A percentile compares a stretch with the other conserved stretches of the same genome.
These are phyloP conservation scores for Lanzia echinophila DNA, from an alignment of 2,329 filamentous ascomycete genomes.

Conservation along the genomic window DNA sequence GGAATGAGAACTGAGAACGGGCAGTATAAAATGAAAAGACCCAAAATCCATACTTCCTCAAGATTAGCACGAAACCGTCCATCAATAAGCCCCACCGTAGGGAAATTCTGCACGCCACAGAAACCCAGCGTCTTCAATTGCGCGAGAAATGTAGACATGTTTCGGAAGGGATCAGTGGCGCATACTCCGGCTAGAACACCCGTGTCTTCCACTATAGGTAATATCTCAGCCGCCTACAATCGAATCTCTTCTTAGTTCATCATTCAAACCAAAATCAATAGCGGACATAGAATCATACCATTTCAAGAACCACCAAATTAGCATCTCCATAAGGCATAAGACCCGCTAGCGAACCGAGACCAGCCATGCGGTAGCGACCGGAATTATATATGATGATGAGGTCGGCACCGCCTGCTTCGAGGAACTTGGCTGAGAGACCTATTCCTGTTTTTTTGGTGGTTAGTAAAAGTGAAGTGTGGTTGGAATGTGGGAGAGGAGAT, in stretches of 20 bases:
- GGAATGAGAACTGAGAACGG: too few species aligned
- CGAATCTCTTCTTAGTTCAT: not conserved
- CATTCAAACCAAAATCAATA: too few species aligned
- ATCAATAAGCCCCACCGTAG: constrained; percentile 65
- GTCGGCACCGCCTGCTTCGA: constrained; percentile 61
- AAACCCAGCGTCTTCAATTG: constrained; percentile 59
- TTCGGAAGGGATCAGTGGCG: constrained; percentile 61
- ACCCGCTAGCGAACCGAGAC: constrained; percentile 60
- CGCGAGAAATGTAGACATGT: constrained; percentile 52
- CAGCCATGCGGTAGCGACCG: constrained; percentile 67
- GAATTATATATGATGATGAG: constrained; percentile 69
- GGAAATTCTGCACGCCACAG: constrained; percentile 66
- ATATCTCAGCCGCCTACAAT: constrained; percentile 48
- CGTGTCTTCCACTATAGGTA: constrained; percentile 56
- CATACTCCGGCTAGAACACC: constrained; percentile 67
- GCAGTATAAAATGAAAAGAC: too few species aligned
- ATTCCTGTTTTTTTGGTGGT: constrained; percentile 41
- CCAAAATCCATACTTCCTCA: too few species aligned
- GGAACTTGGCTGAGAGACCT: constrained; percentile 63
- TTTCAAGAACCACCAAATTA: constrained; percentile 62
- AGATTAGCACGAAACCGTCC: constrained; percentile 60
- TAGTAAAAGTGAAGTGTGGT: not conserved
- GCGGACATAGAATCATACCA: constrained; percentile 33
- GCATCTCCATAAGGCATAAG: constrained; percentile 67
- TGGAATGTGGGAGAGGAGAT: not conserved